phyloP scores from a whole-genome alignment of 73 alveolate genomes.

The Strombidium stylifer region DNA sequence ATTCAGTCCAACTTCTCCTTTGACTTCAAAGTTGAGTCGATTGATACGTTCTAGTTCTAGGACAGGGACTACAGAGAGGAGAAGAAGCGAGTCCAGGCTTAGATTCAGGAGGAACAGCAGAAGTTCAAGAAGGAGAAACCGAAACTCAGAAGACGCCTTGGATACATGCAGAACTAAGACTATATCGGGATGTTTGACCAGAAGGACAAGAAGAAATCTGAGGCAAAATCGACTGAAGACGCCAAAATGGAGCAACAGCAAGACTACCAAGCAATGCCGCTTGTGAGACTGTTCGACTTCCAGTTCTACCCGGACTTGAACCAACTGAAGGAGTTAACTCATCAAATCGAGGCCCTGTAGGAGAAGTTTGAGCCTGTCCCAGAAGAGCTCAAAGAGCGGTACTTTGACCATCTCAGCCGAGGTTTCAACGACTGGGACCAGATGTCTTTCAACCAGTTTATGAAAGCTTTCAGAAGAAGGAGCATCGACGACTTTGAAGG shows the following conservation, averaged over 20 bases:
- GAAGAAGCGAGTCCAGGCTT: slow-evolving; percentile 1
- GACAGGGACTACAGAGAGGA: slow-evolving; percentile 31
- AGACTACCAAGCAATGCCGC: neutral
- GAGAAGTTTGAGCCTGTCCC: slow-evolving; percentile 4
- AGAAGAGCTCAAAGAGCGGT: slow-evolving; percentile 2
- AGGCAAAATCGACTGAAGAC: neutral
- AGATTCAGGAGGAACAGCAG: neutral
- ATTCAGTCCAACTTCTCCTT: slow-evolving; percentile 6
- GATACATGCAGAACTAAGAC: too few relatives aligned
- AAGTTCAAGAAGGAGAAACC: neutral
- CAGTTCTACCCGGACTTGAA: slow-evolving; percentile 18
- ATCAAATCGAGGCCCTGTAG: neutral
- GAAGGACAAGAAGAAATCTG: slow-evolving; percentile 5
- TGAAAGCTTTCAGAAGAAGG: slow-evolving; percentile 13
- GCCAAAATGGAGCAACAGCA: neutral
- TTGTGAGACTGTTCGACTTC: slow-evolving; percentile 5
- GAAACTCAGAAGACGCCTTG: too few relatives aligned
- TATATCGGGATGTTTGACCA: neutral
- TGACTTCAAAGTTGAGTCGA: slow-evolving; percentile 13
- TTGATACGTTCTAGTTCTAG: slow-evolving; percentile 13
- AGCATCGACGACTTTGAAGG: neutral
- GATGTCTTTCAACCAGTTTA: slow-evolving; percentile 3
- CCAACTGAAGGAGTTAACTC: slow-evolving; percentile 1
- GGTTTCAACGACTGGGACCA: slow-evolving; percentile 29
- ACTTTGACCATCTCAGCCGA: neutral